Evolutionary conservation across 2,329 filamentous ascomycete species (phyloP), one percentile per base, ranked within the genome.

Genomic region (Beauveria asiatica): DNA sequence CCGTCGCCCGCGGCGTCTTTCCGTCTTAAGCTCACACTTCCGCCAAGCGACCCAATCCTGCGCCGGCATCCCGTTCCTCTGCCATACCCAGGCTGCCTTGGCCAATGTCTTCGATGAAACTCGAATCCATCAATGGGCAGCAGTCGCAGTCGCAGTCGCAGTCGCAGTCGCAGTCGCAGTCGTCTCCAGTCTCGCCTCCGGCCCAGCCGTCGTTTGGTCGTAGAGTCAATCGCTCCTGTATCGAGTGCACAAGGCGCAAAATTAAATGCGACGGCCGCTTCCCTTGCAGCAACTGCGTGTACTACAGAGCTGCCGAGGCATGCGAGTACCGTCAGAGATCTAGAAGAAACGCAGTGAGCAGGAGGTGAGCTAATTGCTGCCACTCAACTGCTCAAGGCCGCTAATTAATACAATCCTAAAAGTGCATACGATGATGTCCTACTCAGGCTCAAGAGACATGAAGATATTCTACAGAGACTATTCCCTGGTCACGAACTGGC

Each of bases 211-310:
- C 55, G 5, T 10, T 25, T 44, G 54, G 41, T n/a, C 54, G 60
- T 3, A 23, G 55, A n/a, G 60, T 61, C 37, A 69, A 69, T 52
- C 64, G 63, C 50, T 71, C 68, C 10, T 68, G 67, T 54, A 64
- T 64, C 19, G 67, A 68, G 57, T 70, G 67, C 44, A 69, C 65
- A 0, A 63, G 68, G 17, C 65, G 68, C 23, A 71, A 70, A 52
- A 65, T 72, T 42, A 75, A 78, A 59, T 76, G 75, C 30, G 73
- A 79, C 51, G 75, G 77, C n/a, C 75, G 64, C 3, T 64, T 65
- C 19, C 68, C 70, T 37, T 72, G 70, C 58, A 61, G 65, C 2
- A 70, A 81, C 30, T 77, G 78, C 13, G 75, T 64, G 41, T 69
- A 70, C 56, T 70, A 70, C 53, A 63, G 66, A 19, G 64, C 64